phyloP scores from a whole-genome alignment of 805 yeast species.

The Yamadazyma scolyti region DNA sequence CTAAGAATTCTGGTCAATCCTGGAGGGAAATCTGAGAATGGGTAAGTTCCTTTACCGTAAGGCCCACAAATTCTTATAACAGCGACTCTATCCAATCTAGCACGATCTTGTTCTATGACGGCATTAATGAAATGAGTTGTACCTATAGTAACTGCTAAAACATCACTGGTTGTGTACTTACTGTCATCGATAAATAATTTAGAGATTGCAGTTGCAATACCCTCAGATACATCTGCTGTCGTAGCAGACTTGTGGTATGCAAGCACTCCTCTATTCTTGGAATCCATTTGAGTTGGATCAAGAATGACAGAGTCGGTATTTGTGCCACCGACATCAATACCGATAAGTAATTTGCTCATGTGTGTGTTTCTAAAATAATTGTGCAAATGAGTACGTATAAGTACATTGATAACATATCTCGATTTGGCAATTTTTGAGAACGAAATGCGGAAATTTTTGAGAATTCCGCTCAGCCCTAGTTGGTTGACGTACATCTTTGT shows the following conservation, averaged over 20 bases:
- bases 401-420: too few species aligned
- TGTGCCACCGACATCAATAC: conserved; percentile 53
- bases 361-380: too few species aligned
- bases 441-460: too few species aligned
- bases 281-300: conserved; percentile 26
- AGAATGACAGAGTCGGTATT: conserved; percentile 47
- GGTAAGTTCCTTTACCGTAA: conserved; percentile 32
- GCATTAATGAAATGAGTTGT: conserved; percentile 53
- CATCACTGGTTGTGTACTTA: conserved; percentile 21
- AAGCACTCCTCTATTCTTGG: conserved; percentile 27
- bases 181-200: conserved; percentile 22
- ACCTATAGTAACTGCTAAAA: conserved; percentile 46
- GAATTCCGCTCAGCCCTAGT: too few species aligned
- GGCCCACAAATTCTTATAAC: conserved; percentile 45
- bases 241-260: conserved; percentile 43
- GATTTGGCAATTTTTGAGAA: too few species aligned
- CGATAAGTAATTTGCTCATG: too few species aligned
- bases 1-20: conserved; percentile 30
- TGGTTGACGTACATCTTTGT: too few species aligned
- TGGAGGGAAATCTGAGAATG: conserved; percentile 44
- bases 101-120: conserved; percentile 42
- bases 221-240: conserved; percentile 41
- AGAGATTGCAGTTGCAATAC: conserved; percentile 35
- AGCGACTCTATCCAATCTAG: conserved; percentile 41
- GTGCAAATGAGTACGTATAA: too few species aligned